Base-by-base conservation (phyloP, 305 asterid genomes). In the Rubia tinctorum region DNA sequence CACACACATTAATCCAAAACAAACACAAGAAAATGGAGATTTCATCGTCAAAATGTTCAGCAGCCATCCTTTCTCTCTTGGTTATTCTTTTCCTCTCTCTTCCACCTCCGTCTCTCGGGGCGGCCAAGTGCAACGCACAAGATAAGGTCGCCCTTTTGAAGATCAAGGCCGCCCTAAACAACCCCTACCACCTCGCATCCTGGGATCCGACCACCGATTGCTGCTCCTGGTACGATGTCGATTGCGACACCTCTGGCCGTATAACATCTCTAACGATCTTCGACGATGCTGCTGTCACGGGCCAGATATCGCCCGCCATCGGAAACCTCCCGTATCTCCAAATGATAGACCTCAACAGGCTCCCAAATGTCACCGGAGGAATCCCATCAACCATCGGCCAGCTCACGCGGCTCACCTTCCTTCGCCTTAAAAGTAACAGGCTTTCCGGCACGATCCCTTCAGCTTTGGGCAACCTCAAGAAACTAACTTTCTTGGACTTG, bases 121-220 rank as follows among this genome's bases (percentile, higher is more conserved):
- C 68, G 27, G 23, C 66, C 30, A 78, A 75, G 64, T 84, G 88
- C 81, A 73, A 82, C 51, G 71, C 81, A 13, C 47, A 78, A 0
- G 88, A 84, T 67, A 78, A 80, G 67, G 39, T 61, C 0, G 84
- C 47, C 9, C 78, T 84, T 4, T 18, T 82, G 8, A 51, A 76
- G 40, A 82, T 84, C 78, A 84, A 84, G 69, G 34, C 76, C 17
- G 83, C 75, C 37, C 51, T 82, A 0, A 69, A 72, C 71, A 80
- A 79, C 66, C 88, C 88, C 40, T 79, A 79, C 56, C 77, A 66
- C 22, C 60, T 82, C 47, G 81, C 86, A 22, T 76, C 83, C 1
- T 84, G 83, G 86, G 61, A 62, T 45, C 84, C 84, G 5, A 58
- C 68, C 17, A 68, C 76, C 10, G 88, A 82, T 8, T 84, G 88